These are phyloP conservation scores for Dactylella cylindrospora DNA, from an alignment of 2,329 filamentous ascomycete species.

Conservation along the genomic window DNA sequence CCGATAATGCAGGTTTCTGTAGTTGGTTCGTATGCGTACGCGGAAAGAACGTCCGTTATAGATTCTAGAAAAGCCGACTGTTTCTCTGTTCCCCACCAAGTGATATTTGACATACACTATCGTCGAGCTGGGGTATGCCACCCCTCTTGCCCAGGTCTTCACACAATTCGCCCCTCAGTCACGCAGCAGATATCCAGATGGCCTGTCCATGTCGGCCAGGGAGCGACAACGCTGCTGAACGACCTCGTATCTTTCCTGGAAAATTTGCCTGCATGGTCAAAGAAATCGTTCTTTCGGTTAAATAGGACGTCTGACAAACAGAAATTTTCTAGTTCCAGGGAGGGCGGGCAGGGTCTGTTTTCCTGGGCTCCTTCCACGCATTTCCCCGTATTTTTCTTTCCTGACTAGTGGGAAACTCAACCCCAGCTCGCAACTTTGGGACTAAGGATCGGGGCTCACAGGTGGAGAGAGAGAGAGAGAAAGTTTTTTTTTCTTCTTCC, in stretches of 20 bases:
- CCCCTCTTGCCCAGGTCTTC: constrained; percentile 16
- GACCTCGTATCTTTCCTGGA: too few species aligned
- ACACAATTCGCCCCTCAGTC: constrained; percentile 33
- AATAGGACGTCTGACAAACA: constrained; percentile 43
- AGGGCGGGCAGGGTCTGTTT: constrained; percentile 16
- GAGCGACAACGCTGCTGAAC: constrained; percentile 10
- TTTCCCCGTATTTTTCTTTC: constrained; percentile 44
- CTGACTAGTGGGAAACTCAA: constrained; percentile 24
- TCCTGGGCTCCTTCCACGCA: constrained; percentile 31
- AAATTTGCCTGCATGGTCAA: constrained; percentile 27
- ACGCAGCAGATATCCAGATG: constrained; percentile 4
- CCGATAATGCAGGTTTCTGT: constrained; percentile 31
- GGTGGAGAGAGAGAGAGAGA: constrained; percentile 29
- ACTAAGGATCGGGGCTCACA: constrained; percentile 40
- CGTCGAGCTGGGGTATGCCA: constrained; percentile 7
- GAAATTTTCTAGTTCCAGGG: constrained; percentile 11
- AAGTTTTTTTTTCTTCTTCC: constrained; percentile 24
- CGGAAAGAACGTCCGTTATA: constrained; percentile 37
- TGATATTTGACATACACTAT: not conserved
- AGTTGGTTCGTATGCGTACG: too few species aligned
- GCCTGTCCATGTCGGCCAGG: constrained; percentile 39
- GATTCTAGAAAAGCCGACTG: constrained; percentile 40
- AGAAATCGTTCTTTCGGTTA: constrained; percentile 43
- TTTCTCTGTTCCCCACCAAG: constrained; percentile 1
- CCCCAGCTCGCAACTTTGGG: constrained; percentile 9